phyloP scores from a whole-genome alignment of 1,284 basidiomycete species.

The Microbotryum saponariae region DNA sequence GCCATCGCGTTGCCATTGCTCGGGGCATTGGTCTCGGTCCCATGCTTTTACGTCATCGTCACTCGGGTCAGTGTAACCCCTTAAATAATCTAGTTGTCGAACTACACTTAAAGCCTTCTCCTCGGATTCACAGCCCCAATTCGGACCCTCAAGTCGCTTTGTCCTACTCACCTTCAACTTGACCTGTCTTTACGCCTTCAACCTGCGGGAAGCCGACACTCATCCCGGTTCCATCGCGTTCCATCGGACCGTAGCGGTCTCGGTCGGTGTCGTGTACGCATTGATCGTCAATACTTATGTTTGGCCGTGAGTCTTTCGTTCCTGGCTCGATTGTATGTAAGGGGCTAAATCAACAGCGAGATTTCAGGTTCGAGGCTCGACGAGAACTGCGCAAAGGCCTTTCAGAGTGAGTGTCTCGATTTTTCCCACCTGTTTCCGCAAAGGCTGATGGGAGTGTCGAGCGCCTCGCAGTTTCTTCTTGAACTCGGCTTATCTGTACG shows the following conservation, averaged over 20 bases:
- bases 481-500: conserved; percentile 76
- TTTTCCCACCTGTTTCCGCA: background rate
- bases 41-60: conserved; percentile 87
- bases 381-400: conserved; percentile 74
- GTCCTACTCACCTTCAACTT: conserved; percentile 77
- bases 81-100: too few species aligned
- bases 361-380: conserved; percentile 61
- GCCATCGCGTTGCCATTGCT: conserved; percentile 66
- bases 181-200: conserved; percentile 73
- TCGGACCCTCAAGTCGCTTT: conserved; percentile 51
- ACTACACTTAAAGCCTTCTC: too few species aligned
- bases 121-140: conserved; percentile 6
- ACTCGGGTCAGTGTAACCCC: conserved; percentile 45
- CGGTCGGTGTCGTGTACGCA: conserved; percentile 80
- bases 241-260: conserved; percentile 53
- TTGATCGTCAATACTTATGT: conserved; percentile 76
- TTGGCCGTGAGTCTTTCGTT: conserved; percentile 57
- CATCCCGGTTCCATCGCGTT: conserved; percentile 38
- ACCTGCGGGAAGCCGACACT: conserved; percentile 35
- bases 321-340: too few species aligned
- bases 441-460: background rate
- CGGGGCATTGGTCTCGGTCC: conserved; percentile 82
- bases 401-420: conserved; percentile 59
- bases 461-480: conserved; percentile 57
- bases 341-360: too few species aligned